A percentile compares a stretch with the other conserved stretches of the same genome.
phyloP scores from a whole-genome alignment of 1,139 yeast genomes.

The Yamadazyma jaroonii region DNA sequence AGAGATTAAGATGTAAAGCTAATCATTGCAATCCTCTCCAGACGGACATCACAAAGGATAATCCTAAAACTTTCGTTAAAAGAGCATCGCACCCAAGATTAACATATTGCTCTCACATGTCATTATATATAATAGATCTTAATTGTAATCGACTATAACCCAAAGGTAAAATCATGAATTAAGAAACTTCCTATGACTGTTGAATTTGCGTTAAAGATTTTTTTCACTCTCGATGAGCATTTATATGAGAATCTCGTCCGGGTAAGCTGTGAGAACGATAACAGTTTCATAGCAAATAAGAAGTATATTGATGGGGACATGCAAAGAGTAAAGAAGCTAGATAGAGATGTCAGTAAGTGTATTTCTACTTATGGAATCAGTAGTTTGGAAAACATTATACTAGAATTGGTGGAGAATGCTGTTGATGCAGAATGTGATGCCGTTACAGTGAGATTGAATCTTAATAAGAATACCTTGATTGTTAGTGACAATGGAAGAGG shows the following conservation, averaged over 20 bases:
- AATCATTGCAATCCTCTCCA: constrained; percentile 81
- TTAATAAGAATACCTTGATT: constrained; percentile 55
- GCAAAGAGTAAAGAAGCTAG: too few relatives aligned
- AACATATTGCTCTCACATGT: constrained; percentile 45
- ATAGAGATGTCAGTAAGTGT: too few relatives aligned
- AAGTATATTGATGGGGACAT: neutral
- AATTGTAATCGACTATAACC: constrained; percentile 6
- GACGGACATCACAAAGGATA: constrained; percentile 81
- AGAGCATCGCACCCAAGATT: constrained; percentile 87
- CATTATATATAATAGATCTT: constrained; percentile 5
- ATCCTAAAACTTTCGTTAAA: constrained; percentile 43
- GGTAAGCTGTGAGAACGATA: constrained; percentile 3
- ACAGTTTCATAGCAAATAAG: neutral
- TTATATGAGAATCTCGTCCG: constrained; percentile 7
- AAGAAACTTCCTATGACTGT: constrained; percentile 51
- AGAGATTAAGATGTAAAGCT: constrained; percentile 42
- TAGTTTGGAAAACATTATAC: constrained; percentile 42
- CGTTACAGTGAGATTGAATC: constrained; percentile 64
- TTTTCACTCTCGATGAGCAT: neutral
- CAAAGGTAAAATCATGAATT: constrained; percentile 4
- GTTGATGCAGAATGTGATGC: constrained; percentile 68
- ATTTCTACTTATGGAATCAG: neutral
- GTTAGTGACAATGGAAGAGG: constrained; percentile 82
- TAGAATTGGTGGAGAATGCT: constrained; percentile 77
- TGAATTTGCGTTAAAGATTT: constrained; percentile 55